A percentile compares a stretch with the other conserved stretches of the same genome.
Conservation (phyloP, 768 basidiomycete species). For the Rhodosporidiobolus odoratus region DNA sequence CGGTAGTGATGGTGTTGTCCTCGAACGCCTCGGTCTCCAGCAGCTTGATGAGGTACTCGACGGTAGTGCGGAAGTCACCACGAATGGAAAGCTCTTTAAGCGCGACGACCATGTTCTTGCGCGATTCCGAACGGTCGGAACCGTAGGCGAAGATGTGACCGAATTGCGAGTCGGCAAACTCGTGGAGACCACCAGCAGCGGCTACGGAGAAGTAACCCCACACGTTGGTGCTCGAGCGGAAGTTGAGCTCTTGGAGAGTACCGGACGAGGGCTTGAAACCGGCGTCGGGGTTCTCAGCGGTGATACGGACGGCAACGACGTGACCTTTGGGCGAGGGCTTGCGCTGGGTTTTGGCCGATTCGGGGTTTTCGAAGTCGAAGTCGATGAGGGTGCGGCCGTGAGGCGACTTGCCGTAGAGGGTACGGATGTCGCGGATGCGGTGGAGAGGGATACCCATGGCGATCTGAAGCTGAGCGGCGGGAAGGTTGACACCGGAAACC, state of each 20-base stretch:
- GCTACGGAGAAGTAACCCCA: slow-evolving; percentile 99
- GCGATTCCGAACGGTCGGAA: slow-evolving; percentile 84
- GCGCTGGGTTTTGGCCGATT: slow-evolving; percentile 78
- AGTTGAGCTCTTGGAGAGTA: slow-evolving; percentile 94
- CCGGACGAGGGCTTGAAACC: slow-evolving; percentile 96
- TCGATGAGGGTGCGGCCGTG: slow-evolving; percentile 87
- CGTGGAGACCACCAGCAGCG: slow-evolving; percentile 91
- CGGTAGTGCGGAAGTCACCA: slow-evolving; percentile 96
- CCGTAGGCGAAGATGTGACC: slow-evolving; percentile 98
- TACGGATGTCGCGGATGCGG: slow-evolving; percentile 90
- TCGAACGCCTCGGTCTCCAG: slow-evolving; percentile 93
- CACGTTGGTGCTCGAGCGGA: slow-evolving; percentile 97
- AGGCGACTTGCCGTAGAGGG: slow-evolving; percentile 88
- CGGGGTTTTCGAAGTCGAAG: slow-evolving; percentile 89
- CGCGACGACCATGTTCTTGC: slow-evolving; percentile 99
- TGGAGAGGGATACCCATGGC: slow-evolving; percentile 98
- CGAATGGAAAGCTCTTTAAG: slow-evolving; percentile 97
- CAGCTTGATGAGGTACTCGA: slow-evolving; percentile 97
- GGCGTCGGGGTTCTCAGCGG: slow-evolving; percentile 98
- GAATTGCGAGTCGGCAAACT: slow-evolving; percentile 98
- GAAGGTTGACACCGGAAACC: slow-evolving; percentile 98
- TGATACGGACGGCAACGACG: slow-evolving; percentile 97
- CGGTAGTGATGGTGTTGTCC: slow-evolving; percentile 95
- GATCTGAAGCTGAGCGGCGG: slow-evolving; percentile 91
- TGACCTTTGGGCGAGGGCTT: slow-evolving; percentile 96